Conservation (phyloP, 805 yeast species). For the Yamadazyma scolyti region DNA sequence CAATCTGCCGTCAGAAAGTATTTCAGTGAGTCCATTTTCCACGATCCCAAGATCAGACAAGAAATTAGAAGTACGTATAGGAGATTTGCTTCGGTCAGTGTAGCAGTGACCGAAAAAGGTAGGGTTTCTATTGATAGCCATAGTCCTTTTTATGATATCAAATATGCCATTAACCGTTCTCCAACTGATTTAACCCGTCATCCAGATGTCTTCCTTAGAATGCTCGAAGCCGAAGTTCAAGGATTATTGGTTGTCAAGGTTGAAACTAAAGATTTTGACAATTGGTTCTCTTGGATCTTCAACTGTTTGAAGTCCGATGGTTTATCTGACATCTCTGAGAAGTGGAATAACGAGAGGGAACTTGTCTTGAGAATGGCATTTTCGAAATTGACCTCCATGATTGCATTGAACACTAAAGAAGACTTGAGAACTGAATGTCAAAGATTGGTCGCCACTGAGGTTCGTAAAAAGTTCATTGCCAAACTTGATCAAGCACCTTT, state of each 20-base stretch:
- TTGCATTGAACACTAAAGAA: conserved; percentile 77
- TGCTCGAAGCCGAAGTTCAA: conserved; percentile 85
- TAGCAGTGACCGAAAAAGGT: conserved; percentile 75
- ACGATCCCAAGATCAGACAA: conserved; percentile 75
- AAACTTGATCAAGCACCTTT: conserved; percentile 92
- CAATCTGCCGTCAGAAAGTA: conserved; percentile 69
- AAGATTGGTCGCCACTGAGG: conserved; percentile 59
- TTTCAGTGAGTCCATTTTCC: conserved; percentile 74
- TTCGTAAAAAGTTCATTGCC: conserved; percentile 64
- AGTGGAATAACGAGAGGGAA: conserved; percentile 80
- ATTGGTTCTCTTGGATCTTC: conserved; percentile 40
- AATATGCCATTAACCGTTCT: conserved; percentile 81
- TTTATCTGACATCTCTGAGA: conserved; percentile 65
- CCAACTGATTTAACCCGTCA: conserved; percentile 67
- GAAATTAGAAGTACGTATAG: conserved; percentile 62
- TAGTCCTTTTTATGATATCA: conserved; percentile 83
- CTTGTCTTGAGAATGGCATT: conserved; percentile 64
- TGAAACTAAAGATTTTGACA: conserved; percentile 41
- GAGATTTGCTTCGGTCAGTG: conserved; percentile 64
- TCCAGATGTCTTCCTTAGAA: conserved; percentile 82
- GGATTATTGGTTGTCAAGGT: conserved; percentile 70
- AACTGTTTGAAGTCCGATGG: conserved; percentile 69
- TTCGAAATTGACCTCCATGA: conserved; percentile 60
- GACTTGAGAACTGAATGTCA: conserved; percentile 75
- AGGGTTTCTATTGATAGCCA: conserved; percentile 68